These are phyloP conservation scores for Aspergillus floridensis DNA, from an alignment of 2,329 filamentous ascomycete species.

Conservation along the genomic window DNA sequence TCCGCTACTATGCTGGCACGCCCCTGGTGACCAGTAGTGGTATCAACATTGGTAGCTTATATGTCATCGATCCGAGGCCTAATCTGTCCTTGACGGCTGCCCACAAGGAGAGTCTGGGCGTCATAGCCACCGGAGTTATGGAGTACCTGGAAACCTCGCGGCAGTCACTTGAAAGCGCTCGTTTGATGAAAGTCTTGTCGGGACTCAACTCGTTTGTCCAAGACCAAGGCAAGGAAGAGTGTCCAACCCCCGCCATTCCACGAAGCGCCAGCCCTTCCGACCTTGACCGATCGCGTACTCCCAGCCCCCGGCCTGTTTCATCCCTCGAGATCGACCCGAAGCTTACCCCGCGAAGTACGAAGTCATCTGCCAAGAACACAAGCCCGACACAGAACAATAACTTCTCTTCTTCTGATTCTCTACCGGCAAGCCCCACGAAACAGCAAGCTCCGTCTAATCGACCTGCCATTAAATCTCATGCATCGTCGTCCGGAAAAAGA, in stretches of 20 bases:
- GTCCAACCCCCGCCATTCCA: background rate
- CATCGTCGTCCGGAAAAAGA: background rate
- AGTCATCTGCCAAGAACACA: background rate
- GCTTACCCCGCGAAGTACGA: background rate
- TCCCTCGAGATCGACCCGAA: background rate
- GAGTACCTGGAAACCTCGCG: conserved; percentile 25
- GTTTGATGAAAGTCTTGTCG: conserved; percentile 11
- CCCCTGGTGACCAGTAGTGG: conserved; percentile 30
- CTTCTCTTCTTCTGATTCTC: background rate
- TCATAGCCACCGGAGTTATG: conserved; percentile 28
- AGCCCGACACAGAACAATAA: background rate
- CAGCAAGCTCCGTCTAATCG: background rate
- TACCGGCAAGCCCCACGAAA: background rate
- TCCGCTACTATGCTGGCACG: conserved; percentile 32
- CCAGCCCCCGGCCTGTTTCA: background rate
- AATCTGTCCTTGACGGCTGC: conserved; percentile 12
- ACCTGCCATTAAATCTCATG: background rate
- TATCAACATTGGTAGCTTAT: conserved; percentile 33
- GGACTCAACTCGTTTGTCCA: conserved; percentile 17
- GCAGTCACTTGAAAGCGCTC: conserved; percentile 13
- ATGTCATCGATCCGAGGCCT: conserved; percentile 25
- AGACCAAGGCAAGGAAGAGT: background rate
- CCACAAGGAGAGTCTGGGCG: conserved; percentile 20
- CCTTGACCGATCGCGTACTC: background rate
- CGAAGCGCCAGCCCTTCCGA: background rate